Conservation (phyloP, 345 rosid species). For the Stellera chamaejasme region DNA sequence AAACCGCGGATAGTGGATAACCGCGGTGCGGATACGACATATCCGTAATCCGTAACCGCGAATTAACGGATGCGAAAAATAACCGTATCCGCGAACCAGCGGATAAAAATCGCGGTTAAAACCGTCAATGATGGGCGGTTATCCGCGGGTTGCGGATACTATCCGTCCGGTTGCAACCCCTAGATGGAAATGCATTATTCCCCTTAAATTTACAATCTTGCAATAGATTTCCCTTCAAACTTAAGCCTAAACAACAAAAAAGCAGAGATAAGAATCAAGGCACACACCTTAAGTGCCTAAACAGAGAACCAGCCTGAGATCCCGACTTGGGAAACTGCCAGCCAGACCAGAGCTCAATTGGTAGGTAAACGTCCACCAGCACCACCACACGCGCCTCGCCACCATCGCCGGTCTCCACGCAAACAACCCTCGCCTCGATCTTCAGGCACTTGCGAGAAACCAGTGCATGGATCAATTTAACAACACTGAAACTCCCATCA, state of each 20-base stretch:
- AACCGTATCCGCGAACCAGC: too few relatives aligned
- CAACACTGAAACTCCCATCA: constrained; percentile 72
- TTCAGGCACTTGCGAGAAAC: constrained; percentile 47
- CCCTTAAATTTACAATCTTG: too few relatives aligned
- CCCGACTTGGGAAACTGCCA: constrained; percentile 77
- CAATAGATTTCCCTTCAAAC: neutral
- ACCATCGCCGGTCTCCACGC: constrained; percentile 22
- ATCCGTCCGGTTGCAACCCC: too few relatives aligned
- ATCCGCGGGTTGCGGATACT: too few relatives aligned
- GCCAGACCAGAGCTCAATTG: constrained; percentile 56
- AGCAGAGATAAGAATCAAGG: too few relatives aligned
- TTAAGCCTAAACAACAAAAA: neutral
- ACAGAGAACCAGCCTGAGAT: constrained; percentile 52
- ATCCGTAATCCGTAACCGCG: too few relatives aligned
- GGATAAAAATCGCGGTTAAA: too few relatives aligned
- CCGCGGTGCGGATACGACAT: too few relatives aligned
- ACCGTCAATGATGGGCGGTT: too few relatives aligned
- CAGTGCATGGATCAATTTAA: constrained; percentile 55
- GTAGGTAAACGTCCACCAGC: constrained; percentile 70
- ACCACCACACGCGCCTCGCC: constrained; percentile 49
- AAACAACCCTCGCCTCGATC: constrained; percentile 37
- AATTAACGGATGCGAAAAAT: too few relatives aligned
- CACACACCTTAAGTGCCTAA: constrained; percentile 69
- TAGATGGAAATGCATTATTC: too few relatives aligned
- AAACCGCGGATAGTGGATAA: too few relatives aligned